Conservation (phyloP, 805 yeast species). For the Cyberlindnera subsufficiens region DNA sequence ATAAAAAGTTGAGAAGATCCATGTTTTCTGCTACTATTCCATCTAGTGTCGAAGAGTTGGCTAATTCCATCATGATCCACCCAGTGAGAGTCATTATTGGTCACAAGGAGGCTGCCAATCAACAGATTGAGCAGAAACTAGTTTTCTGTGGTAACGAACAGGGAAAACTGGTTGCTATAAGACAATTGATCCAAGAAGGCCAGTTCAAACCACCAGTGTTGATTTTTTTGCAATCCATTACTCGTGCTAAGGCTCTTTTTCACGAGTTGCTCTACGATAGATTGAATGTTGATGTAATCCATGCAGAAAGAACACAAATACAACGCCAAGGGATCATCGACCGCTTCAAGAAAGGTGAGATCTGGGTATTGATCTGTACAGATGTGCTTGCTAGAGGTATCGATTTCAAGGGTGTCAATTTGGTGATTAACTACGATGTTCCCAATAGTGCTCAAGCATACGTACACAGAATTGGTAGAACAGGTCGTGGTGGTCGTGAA, state of each 20-base stretch:
- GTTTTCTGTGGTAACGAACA: constrained; percentile 89
- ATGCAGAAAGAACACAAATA: constrained; percentile 84
- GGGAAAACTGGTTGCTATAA: constrained; percentile 88
- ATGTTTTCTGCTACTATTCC: constrained; percentile 96
- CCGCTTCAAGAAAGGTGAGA: constrained; percentile 80
- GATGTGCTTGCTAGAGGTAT: constrained; percentile 96
- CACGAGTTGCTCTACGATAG: constrained; percentile 91
- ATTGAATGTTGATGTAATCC: constrained; percentile 90
- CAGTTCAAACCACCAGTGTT: constrained; percentile 90
- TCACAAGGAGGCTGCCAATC: constrained; percentile 88
- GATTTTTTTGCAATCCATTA: constrained; percentile 85
- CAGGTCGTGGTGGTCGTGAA: constrained; percentile 88
- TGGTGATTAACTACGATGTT: constrained; percentile 94
- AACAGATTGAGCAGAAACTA: constrained; percentile 74
- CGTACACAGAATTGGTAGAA: constrained; percentile 97
- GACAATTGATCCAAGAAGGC: constrained; percentile 81
- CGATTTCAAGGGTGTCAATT: constrained; percentile 91
- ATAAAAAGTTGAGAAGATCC: constrained; percentile 48
- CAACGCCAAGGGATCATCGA: constrained; percentile 85
- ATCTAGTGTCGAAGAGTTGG: constrained; percentile 85
- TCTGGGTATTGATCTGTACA: constrained; percentile 95
- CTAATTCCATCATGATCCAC: constrained; percentile 68
- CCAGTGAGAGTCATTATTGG: constrained; percentile 86
- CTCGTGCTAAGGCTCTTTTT: constrained; percentile 91
- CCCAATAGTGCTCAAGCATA: constrained; percentile 92